Evolutionary conservation across 108 stramenopile species (phyloP), one percentile per base, ranked within the genome.

Genomic region (Skeletonema grethae): DNA sequence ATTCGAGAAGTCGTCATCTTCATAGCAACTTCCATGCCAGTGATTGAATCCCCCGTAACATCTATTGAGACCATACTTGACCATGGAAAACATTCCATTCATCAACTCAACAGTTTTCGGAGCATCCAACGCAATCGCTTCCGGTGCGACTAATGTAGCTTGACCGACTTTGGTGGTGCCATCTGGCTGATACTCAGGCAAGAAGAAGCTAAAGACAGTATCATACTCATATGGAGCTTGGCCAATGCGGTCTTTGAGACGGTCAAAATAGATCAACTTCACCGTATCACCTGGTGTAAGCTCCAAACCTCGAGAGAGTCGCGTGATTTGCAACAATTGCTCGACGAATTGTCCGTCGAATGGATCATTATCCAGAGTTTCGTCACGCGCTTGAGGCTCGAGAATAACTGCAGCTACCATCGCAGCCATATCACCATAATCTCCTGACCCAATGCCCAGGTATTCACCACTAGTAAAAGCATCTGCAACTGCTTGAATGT

Each of bases 381-480:
- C 24, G n/a, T 72, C 64, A 8, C 61, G 72, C 30, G 86, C 79
- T 67, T 92, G 89, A 5, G 65, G 67, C 64, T 88, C 86, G 16
- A 88, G 76, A 30, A 89, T 3, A n/a, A 90, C 74, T n/a, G 87
- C 78, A 41, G 88, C 88, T 9, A 80, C 61, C 20, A 71, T 80
- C 2, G 91, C 87, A 34, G 56, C 86, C 34, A 92, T 79, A 61
- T 69, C 62, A 20, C 91, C 91, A 62, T 86, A 88, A 18, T 73
- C 30, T 3, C 82, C 78, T 7, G 50, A 53, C 16, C 50, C 50
- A 22, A 53, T 53, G 41, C 30, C 41, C 20, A 22, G 0, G 62
- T 85, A 88, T 0, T 11, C 10, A 16, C 91, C 91, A 20, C 50
- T 70, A 41, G 59, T 74, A 76, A 93, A 93, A 13, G 92, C 92